These are phyloP conservation scores for Colletotrichum liaoningense DNA, from an alignment of 2,329 filamentous ascomycete species.

Conservation along the genomic window DNA sequence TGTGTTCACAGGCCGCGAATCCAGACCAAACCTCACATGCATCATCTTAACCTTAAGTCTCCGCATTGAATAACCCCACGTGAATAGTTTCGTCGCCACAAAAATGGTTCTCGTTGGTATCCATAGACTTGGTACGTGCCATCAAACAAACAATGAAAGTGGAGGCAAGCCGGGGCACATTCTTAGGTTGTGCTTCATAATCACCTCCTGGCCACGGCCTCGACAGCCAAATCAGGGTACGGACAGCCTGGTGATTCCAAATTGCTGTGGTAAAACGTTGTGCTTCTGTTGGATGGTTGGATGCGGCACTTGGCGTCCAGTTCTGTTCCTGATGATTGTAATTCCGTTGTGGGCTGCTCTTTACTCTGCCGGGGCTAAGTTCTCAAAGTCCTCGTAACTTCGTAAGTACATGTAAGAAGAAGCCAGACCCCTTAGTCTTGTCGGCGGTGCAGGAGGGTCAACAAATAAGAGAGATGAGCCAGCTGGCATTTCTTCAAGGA, in stretches of 20 bases:
- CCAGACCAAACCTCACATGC: background rate
- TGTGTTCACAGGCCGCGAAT: background rate
- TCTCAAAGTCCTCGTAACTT: background rate
- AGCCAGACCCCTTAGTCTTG: too few relatives aligned
- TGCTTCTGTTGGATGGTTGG: background rate
- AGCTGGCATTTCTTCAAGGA: background rate
- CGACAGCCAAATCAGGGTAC: background rate
- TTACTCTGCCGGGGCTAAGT: background rate
- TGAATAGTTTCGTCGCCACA: background rate
- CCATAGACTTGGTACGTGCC: background rate
- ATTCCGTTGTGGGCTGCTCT: background rate
- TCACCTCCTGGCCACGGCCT: background rate
- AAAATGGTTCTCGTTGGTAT: background rate
- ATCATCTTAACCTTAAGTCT: background rate
- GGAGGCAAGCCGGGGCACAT: background rate
- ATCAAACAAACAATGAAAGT: background rate
- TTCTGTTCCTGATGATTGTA: slow-evolving; percentile 7
- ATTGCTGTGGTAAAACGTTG: background rate
- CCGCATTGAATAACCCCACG: background rate
- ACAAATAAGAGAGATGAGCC: background rate
- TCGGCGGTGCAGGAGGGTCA: background rate
- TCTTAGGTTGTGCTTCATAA: background rate
- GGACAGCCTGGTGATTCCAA: background rate
- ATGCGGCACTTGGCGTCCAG: background rate
- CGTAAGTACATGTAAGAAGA: background rate